Evolutionary conservation across 495 filamentous ascomycete genomes (phyloP).

Genomic region (Aspergillus olivimuriae): DNA sequence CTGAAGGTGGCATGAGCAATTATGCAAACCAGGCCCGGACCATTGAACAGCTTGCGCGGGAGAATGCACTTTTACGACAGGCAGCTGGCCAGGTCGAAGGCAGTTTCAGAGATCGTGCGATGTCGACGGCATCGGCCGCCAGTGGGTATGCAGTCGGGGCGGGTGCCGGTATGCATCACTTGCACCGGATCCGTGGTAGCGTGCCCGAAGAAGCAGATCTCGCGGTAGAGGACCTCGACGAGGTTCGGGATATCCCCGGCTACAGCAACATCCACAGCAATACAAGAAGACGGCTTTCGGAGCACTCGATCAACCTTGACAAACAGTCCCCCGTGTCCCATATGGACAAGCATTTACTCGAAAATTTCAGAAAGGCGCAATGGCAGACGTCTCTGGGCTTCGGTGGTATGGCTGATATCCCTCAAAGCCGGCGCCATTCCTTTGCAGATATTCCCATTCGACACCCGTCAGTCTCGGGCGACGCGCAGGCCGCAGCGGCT

Average conservation of each 20-base stretch:
- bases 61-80: slow-evolving; percentile 67
- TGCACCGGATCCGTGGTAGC: slow-evolving; percentile 55
- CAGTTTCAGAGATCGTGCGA: slow-evolving; percentile 56
- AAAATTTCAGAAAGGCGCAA: slow-evolving; percentile 71
- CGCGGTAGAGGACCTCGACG: slow-evolving; percentile 64
- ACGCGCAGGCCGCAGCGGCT: slow-evolving; percentile 39
- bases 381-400: slow-evolving; percentile 90
- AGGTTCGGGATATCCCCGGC: slow-evolving; percentile 51
- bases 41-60: slow-evolving; percentile 65
- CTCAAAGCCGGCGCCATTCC: slow-evolving; percentile 92
- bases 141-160: slow-evolving; percentile 37
- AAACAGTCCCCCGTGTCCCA: slow-evolving; percentile 46
- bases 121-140: slow-evolving; percentile 41
- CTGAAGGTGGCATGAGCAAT: slow-evolving; percentile 48
- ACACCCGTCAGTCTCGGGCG: slow-evolving; percentile 57
- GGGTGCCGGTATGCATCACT: slow-evolving; percentile 47
- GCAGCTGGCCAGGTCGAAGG: slow-evolving; percentile 53
- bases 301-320: slow-evolving; percentile 53
- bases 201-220: slow-evolving; percentile 67
- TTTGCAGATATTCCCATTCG: slow-evolving; percentile 80
- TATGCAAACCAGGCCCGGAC: slow-evolving; percentile 59
- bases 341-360: slow-evolving; percentile 68
- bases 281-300: slow-evolving; percentile 51
- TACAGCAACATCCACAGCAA: slow-evolving; percentile 38
- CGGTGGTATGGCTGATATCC: slow-evolving; percentile 58